A percentile compares a stretch with the other conserved stretches of the same genome.
These are phyloP conservation scores for Aureobasidium sp. DNA, from an alignment of 2,329 filamentous ascomycete genomes.

Conservation along the genomic window DNA sequence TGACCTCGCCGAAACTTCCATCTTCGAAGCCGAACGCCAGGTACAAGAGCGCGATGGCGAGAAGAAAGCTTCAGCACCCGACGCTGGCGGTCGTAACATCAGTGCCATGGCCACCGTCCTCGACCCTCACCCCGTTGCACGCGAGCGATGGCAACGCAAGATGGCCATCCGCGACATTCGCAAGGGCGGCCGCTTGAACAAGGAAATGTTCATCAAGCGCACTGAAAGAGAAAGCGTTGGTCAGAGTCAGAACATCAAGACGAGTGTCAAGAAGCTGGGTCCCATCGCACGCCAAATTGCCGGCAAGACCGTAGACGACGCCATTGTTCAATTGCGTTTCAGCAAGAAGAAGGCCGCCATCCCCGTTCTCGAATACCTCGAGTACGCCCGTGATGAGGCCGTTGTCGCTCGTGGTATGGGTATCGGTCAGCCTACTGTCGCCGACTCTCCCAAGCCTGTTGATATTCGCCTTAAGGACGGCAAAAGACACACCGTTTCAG, in stretches of 20 bases:
- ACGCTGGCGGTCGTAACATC: slow-evolving; percentile 43
- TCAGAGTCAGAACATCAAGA: slow-evolving; percentile 80
- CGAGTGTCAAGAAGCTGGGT: slow-evolving; percentile 91
- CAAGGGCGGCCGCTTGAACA: slow-evolving; percentile 71
- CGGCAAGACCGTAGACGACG: slow-evolving; percentile 95
- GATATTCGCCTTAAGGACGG: slow-evolving; percentile 81
- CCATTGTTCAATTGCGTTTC: slow-evolving; percentile 94
- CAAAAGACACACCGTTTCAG: slow-evolving; percentile 72
- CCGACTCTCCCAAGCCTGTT: slow-evolving; percentile 40
- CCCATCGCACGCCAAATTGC: slow-evolving; percentile 88
- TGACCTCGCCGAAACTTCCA: slow-evolving; percentile 54
- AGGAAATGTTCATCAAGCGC: slow-evolving; percentile 72
- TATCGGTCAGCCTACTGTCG: slow-evolving; percentile 48
- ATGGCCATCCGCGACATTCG: slow-evolving; percentile 83
- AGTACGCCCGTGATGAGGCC: slow-evolving; percentile 84
- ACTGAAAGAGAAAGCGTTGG: slow-evolving; percentile 64
- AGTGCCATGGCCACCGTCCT: slow-evolving; percentile 68
- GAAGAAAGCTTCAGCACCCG: slow-evolving; percentile 26
- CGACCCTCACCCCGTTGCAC: slow-evolving; percentile 78
- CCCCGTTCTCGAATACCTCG: slow-evolving; percentile 82
- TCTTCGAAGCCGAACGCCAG: slow-evolving; percentile 54
- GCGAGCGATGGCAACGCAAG: slow-evolving; percentile 82
- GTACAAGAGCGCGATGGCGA: slow-evolving; percentile 26
- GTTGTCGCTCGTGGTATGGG: slow-evolving; percentile 89
- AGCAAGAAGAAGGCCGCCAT: slow-evolving; percentile 92